Evolutionary conservation across 2,329 filamentous ascomycete species (phyloP), one percentile per base, ranked within the genome.

Genomic region (Berkeleyomyces basicola): DNA sequence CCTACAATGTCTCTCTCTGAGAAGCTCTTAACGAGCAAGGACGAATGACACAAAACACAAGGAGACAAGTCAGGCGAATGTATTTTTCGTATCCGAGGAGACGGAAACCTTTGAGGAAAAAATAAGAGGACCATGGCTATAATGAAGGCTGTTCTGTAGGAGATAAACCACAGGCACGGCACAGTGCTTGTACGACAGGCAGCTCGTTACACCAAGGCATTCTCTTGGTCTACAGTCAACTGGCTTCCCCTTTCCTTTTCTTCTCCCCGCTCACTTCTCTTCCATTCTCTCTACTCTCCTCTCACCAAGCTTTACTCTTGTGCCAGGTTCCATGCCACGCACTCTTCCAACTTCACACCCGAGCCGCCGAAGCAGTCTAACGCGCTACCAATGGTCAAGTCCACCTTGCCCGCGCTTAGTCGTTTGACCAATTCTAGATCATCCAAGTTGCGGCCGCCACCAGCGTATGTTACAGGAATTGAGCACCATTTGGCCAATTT

Each of bases 401-500:
- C 91, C 31, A 97, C 85, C 71, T 84, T 89, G 37, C 90, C 90
- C 43, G 75, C 73, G 72, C 92, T 96, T 67, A 96, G 76, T 49
- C 74, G 74, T 75, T 90, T 87, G 7, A 99, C 93, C 43, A 83
- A 78, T 64, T 93, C 88, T 37, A 99, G 75, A 70, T 99, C 93
- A 57, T 85, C 80, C 44, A 97, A 75, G 69, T 83, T 85, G 62
- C 89, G 82, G 47, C 90, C 93, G n/a, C 93, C 93, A 33, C 93
- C 93, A 4, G 93, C 93, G 75, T 99, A 99, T 1, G 93, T 99
- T 14, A 97, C 88, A 1, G 93, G 93, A 68, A 96, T 92, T 46
- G 78, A 84, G 71, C 90, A 96, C 90, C 93, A 97, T 67, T 85
- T 76, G 1, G 90, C 84, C 60, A 99, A 77, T 67, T 79, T 82